Conservation (phyloP, 208 protist genomes). For the Leishmania tarentolae region DNA sequence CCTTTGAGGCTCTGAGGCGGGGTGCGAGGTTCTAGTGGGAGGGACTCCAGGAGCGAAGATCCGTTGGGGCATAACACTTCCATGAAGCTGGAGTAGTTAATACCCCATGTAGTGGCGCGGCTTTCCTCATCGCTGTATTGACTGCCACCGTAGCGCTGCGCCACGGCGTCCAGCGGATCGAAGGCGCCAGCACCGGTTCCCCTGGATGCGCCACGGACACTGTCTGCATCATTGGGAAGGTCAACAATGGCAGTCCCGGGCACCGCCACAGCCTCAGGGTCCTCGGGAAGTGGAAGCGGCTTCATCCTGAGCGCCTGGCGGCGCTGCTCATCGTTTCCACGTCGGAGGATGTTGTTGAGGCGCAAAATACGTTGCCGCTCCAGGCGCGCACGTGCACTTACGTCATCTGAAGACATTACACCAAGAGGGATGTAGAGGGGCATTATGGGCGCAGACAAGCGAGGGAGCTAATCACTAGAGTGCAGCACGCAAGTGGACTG, state of each 20-base stretch:
- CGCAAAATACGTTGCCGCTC: not conserved
- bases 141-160: not conserved
- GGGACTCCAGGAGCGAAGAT: slow-evolving; percentile 12
- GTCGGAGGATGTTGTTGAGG: slow-evolving; percentile 5
- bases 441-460: not conserved
- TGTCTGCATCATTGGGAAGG: not conserved
- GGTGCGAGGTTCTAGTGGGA: slow-evolving; percentile 1
- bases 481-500: not conserved
- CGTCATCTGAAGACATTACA: not conserved
- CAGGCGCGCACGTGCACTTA: not conserved
- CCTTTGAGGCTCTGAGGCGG: not conserved
- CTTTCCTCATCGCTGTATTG: not conserved
- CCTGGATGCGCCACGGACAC: not conserved
- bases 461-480: not conserved
- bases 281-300: not conserved
- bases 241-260: slow-evolving; percentile 18
- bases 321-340: slow-evolving; percentile 10
- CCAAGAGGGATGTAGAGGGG: not conserved
- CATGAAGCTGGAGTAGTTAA: slow-evolving; percentile 18
- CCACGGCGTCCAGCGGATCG: not conserved
- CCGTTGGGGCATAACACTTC: slow-evolving; percentile 27
- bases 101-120: not conserved
- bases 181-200: not conserved
- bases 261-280: slow-evolving; percentile 14
- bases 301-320: slow-evolving; percentile 13